phyloP scores from a whole-genome alignment of 352 stramenopile genomes.

The Phytophthora melonis region DNA sequence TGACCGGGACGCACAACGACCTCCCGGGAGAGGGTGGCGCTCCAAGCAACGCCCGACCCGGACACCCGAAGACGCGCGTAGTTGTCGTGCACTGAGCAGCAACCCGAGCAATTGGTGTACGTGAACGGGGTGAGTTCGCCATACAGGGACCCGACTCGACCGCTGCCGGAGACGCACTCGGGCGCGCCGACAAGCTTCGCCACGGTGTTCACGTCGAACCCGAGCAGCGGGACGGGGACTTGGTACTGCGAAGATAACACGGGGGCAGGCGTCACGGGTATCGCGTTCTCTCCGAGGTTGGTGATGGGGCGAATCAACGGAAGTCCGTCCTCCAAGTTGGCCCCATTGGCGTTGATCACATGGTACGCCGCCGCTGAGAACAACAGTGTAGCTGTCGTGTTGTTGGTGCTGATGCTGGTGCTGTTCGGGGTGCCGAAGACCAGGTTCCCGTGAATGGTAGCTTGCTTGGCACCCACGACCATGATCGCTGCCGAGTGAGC shows the following conservation, averaged over 20 bases:
- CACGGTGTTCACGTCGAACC: conserved; percentile 68
- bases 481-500: conserved; percentile 66
- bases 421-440: conserved; percentile 53
- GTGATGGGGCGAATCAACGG: conserved; percentile 47
- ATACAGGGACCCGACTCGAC: conserved; percentile 63
- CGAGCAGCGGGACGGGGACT: conserved; percentile 48
- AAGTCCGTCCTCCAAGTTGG: conserved; percentile 27
- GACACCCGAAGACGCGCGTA: conserved; percentile 54
- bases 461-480: conserved; percentile 57
- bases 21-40: conserved; percentile 44
- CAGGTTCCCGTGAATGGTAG: conserved; percentile 64
- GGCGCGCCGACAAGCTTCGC: conserved; percentile 76
- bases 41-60: conserved; percentile 42
- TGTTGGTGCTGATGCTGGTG: conserved; percentile 21
- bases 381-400: conserved; percentile 10
- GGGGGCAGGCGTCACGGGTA: conserved; percentile 44
- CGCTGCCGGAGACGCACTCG: conserved; percentile 61
- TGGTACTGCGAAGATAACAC: conserved; percentile 49
- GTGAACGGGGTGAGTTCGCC: conserved; percentile 54
- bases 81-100: conserved; percentile 72
- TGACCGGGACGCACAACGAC: conserved; percentile 58
- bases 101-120: conserved; percentile 70
- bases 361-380: conserved; percentile 43
- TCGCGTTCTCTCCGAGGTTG: conserved; percentile 37
- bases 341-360: conserved; percentile 57